Evolutionary conservation across 2,329 filamentous ascomycete species (phyloP), one percentile per base, ranked within the genome.

Genomic region (Acarospora socialis): DNA sequence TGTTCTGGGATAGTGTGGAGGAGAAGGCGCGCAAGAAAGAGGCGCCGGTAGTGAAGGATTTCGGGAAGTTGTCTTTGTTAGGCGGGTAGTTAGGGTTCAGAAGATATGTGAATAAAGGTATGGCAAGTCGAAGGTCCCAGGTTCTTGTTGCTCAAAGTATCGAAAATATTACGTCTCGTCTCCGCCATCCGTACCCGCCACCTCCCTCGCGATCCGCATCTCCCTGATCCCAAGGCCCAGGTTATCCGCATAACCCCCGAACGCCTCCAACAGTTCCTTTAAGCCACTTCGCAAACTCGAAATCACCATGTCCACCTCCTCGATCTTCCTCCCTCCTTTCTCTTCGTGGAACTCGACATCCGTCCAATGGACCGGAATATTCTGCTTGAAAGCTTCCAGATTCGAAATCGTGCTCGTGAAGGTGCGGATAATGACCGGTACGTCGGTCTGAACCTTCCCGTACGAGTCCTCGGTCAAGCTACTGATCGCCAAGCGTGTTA

Each of bases 361-460:
- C 1, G 81, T 86, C 82, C 82, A 92, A 53, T 90, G 81, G 3
- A 72, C 54, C 1, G 70, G 64, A 25, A 78, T 58, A 2, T 46
- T 56, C 5, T 53, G 52, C 41, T 73, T 65, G 48, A 92, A 83
- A 2, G 51, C 57, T 46, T 92, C 77, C 3, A 93, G 59, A 42
- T 73, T 73, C 33, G 61, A 66, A 34, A 84, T 74, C 1, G 80
- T 73, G 0, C 53, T 45, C 1, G 81, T 86, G 38, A 92, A 70
- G 1, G 73, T 71, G 28, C 77, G 70, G 30, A 94, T 71, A 35
- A 92, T 76, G 29, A 58, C 59, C 1, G 80, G 72, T 2, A 95
- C 73, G 41, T 90, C 81, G 25, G 74, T 66, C 43, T 92, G 78
- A n/a, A 92, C 87, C 44, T 81, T 80, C 9, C 87, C 87, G 48